Evolutionary conservation across 202 grass and related monocot species (phyloP).

Genomic region (Alloteropsis angusta): DNA sequence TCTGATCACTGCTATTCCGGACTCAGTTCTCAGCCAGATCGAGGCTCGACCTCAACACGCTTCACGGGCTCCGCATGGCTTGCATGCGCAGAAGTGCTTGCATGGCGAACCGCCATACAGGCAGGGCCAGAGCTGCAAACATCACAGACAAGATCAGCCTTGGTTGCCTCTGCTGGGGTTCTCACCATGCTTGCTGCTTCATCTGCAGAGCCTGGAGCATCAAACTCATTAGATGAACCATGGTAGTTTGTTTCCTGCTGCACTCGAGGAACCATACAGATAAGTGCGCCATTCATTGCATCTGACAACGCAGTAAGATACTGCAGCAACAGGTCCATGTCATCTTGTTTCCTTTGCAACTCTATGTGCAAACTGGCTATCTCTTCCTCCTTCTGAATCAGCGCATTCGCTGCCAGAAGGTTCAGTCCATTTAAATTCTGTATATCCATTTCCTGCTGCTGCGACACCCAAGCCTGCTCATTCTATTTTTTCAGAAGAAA

Average conservation of each 20-base stretch:
- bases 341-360: background rate
- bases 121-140: no score
- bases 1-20: background rate
- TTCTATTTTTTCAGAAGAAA: background rate
- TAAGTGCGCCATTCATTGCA: background rate
- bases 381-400: background rate
- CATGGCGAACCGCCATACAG: no score
- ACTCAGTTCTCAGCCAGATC: background rate
- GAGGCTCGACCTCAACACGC: background rate
- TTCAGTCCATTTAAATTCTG: background rate
- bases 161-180: background rate
- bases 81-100: no score
- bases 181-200: background rate
- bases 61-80: background rate
- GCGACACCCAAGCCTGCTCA: background rate
- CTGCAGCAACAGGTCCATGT: background rate
- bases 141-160: background rate
- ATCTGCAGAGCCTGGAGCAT: background rate
- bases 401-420: background rate
- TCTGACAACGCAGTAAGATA: background rate
- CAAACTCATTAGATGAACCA: background rate
- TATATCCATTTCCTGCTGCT: background rate
- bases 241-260: background rate
- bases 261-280: background rate
- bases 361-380: background rate